Evolutionary conservation across 1,284 basidiomycete genomes (phyloP).

Genomic region (Ceratobasidium theobromae): DNA sequence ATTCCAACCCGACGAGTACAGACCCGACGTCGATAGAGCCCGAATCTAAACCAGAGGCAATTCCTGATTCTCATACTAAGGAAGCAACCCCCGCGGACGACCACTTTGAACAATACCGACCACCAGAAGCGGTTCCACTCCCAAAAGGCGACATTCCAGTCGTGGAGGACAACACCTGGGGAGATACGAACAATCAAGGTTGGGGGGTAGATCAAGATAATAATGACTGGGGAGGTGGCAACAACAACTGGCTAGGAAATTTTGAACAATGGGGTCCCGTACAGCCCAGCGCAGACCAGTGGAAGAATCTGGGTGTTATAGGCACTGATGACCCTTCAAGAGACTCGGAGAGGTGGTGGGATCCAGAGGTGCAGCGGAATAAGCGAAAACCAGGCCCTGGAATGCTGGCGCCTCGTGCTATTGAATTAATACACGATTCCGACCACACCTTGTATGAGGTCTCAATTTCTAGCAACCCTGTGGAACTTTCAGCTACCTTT

Average conservation of each 20-base stretch:
- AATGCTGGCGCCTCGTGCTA: slow-evolving; percentile 24
- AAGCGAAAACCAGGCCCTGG: slow-evolving; percentile 25
- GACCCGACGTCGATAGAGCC: neutral
- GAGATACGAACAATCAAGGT: neutral
- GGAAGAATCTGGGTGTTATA: neutral
- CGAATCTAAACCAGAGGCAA: neutral
- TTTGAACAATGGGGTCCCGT: neutral
- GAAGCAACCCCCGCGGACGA: neutral
- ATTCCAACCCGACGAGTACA: neutral
- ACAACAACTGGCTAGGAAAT: neutral
- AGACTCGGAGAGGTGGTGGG: slow-evolving; percentile 12
- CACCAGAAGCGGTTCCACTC: slow-evolving; percentile 15
- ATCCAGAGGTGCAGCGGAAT: neutral
- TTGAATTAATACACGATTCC: slow-evolving; percentile 21
- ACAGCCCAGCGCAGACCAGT: neutral
- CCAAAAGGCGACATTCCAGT: neutral
- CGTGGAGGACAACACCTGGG: neutral
- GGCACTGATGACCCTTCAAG: slow-evolving; percentile 12
- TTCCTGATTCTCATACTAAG: too few species aligned
- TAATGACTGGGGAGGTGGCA: neutral
- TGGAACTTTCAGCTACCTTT: neutral
- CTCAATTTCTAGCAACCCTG: neutral
- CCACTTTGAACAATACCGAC: too few species aligned
- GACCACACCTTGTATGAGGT: slow-evolving; percentile 26
- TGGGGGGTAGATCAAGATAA: neutral